These are phyloP conservation scores for Pichia sp. DNA, from an alignment of 1,139 yeast genomes.

Conservation along the genomic window DNA sequence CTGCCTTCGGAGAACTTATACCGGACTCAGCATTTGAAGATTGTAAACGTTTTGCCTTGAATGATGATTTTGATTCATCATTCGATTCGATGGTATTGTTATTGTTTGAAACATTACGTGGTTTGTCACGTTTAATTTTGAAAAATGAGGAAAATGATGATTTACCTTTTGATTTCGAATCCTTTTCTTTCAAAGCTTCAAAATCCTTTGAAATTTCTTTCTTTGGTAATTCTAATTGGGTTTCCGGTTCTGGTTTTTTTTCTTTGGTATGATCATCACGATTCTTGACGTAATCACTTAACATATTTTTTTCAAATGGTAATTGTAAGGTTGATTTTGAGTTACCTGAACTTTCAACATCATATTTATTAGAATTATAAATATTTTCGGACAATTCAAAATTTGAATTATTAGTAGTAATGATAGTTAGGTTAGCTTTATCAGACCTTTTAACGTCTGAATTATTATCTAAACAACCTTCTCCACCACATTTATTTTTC, in stretches of 20 bases:
- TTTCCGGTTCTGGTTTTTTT: not conserved
- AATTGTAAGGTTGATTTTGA: not conserved
- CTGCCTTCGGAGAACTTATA: constrained; percentile 11
- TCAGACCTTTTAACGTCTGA: not conserved
- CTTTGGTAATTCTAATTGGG: not conserved
- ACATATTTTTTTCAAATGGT: not conserved
- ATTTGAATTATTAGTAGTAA: too few species aligned
- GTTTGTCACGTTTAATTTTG: constrained; percentile 15
- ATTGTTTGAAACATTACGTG: constrained; percentile 7
- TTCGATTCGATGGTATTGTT: not conserved
- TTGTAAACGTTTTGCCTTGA: constrained; percentile 8
- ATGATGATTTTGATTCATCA: constrained; percentile 10
- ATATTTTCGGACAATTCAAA: not conserved
- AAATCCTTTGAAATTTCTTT: not conserved
- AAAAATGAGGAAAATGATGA: constrained; percentile 17
- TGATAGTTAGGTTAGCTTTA: not conserved
- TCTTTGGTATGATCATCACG: not conserved
- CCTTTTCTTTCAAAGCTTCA: constrained; percentile 1
- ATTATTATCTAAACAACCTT: not conserved
- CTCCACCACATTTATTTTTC: not conserved
- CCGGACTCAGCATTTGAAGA: constrained; percentile 12
- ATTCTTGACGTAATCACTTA: not conserved
- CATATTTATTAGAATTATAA: not conserved
- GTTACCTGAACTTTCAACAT: not conserved
- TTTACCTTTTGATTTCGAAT: constrained; percentile 11